Percentiles rank a stretch among this genome's conserved stretches.
Evolutionary conservation across 352 stramenopile species (phyloP).

Genomic region (Pythium rhizo-oryzae): DNA sequence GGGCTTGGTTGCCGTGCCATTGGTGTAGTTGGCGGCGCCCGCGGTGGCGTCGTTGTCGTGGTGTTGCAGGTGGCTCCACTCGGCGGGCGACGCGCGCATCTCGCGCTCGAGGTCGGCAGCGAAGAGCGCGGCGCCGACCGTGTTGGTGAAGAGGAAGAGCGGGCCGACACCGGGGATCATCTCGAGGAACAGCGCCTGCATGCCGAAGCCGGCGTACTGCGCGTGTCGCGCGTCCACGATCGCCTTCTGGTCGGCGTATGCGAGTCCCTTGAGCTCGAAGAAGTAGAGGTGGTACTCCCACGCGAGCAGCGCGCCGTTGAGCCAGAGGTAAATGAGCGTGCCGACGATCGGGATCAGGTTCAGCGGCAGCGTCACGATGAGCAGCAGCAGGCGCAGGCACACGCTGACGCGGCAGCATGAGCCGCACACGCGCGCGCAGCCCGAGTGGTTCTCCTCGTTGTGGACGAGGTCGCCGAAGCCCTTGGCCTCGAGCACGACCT

Average conservation of each 20-base stretch:
- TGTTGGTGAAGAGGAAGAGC: conserved; percentile 77
- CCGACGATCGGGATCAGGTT: conserved; percentile 71
- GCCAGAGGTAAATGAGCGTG: conserved; percentile 62
- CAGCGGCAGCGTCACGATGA: conserved; percentile 66
- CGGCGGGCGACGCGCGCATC: conserved; percentile 7
- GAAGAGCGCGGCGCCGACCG: conserved; percentile 66
- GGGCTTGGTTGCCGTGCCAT: background rate
- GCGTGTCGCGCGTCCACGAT: conserved; percentile 50
- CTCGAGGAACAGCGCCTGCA: conserved; percentile 72
- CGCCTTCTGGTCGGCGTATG: conserved; percentile 57
- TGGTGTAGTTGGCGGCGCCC: background rate
- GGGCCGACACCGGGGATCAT: conserved; percentile 69
- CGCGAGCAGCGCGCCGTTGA: conserved; percentile 68
- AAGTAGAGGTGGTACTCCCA: conserved; percentile 82
- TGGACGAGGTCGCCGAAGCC: conserved; percentile 55
- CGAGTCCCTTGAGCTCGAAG: conserved; percentile 69
- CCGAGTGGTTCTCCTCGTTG: conserved; percentile 45
- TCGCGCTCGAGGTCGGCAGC: conserved; percentile 67
- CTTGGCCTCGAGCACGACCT: conserved; percentile 50
- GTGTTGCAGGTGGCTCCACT: conserved; percentile 3
- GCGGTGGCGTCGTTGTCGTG: background rate
- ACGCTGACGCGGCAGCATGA: conserved; percentile 66
- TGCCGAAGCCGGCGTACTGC: conserved; percentile 71
- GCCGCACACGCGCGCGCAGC: conserved; percentile 46
- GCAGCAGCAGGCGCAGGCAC: conserved; percentile 45